A percentile compares a stretch with the other conserved stretches of the same genome.
These are phyloP conservation scores for Talaromyces trachyspermus DNA, from an alignment of 495 filamentous ascomycete genomes.

Conservation along the genomic window DNA sequence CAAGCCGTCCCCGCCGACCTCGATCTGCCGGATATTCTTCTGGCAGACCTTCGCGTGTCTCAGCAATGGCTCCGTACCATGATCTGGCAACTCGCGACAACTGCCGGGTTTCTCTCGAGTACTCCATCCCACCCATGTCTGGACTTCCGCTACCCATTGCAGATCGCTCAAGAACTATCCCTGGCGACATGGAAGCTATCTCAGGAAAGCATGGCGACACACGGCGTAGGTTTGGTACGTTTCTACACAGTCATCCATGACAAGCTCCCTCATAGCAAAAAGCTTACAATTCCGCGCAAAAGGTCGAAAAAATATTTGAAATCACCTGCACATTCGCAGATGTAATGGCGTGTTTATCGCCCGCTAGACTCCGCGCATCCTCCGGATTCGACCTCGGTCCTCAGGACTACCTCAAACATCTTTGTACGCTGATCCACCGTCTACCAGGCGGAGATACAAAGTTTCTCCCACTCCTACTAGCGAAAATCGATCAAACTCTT, in stretches of 20 bases:
- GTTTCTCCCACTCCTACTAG: conserved; percentile 62
- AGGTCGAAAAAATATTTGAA: conserved; percentile 73
- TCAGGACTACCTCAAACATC: conserved; percentile 63
- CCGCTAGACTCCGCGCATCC: conserved; percentile 30
- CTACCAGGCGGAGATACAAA: conserved; percentile 64
- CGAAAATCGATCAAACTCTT: conserved; percentile 60
- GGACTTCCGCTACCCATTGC: conserved; percentile 61
- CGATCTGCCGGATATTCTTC: conserved; percentile 53
- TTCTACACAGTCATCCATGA: too few relatives aligned
- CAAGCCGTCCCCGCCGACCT: conserved; percentile 57
- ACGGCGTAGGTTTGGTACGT: conserved; percentile 58
- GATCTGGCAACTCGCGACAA: conserved; percentile 60
- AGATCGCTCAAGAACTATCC: conserved; percentile 63
- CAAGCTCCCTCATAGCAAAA: too few relatives aligned
- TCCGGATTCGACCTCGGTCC: conserved; percentile 58
- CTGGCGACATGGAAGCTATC: conserved; percentile 61
- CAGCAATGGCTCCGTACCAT: conserved; percentile 73
- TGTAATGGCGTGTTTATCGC: conserved; percentile 57
- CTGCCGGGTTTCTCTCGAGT: conserved; percentile 45
- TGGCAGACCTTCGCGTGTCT: conserved; percentile 57
- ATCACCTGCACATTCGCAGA: conserved; percentile 67
- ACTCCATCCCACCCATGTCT: conserved; percentile 50
- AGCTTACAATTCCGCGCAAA: conserved; percentile 3
- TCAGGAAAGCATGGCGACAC: conserved; percentile 55
- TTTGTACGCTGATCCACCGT: conserved; percentile 56